Evolutionary conservation across 352 stramenopile species (phyloP).

Genomic region (Phytophthora tubulina): DNA sequence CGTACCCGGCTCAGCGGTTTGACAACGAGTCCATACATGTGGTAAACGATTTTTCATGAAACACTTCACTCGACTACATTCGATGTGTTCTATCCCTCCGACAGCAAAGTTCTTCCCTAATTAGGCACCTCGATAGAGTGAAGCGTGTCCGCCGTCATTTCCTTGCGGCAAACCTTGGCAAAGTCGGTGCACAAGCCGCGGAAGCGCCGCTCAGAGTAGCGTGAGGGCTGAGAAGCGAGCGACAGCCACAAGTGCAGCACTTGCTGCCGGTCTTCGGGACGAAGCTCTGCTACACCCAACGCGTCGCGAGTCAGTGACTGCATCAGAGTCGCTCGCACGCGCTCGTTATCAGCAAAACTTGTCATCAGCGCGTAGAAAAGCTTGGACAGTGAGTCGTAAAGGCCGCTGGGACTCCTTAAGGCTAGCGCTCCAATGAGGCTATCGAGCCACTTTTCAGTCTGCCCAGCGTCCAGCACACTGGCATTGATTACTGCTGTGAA

Average conservation of each 20-base stretch:
- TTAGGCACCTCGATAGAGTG: slow-evolving; percentile 59
- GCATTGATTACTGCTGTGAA: slow-evolving; percentile 62
- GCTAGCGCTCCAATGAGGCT: slow-evolving; percentile 58
- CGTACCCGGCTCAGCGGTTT: neutral
- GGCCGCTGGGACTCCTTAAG: slow-evolving; percentile 59
- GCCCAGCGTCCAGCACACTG: slow-evolving; percentile 50
- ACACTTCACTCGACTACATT: slow-evolving; percentile 14
- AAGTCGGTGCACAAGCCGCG: slow-evolving; percentile 71
- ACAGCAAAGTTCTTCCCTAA: slow-evolving; percentile 19
- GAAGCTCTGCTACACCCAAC: slow-evolving; percentile 53
- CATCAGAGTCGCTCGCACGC: slow-evolving; percentile 41
- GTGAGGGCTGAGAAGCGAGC: slow-evolving; percentile 61
- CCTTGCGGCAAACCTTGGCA: slow-evolving; percentile 81
- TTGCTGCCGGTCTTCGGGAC: slow-evolving; percentile 56
- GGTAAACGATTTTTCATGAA: slow-evolving; percentile 20
- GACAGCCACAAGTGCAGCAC: slow-evolving; percentile 67
- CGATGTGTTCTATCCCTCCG: slow-evolving; percentile 14
- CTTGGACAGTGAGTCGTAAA: slow-evolving; percentile 64
- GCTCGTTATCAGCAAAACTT: slow-evolving; percentile 50
- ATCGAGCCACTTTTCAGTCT: slow-evolving; percentile 65
- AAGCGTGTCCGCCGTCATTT: slow-evolving; percentile 65
- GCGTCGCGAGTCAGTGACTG: slow-evolving; percentile 47
- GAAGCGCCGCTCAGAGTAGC: slow-evolving; percentile 66
- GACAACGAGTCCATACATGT: slow-evolving; percentile 18
- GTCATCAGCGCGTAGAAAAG: slow-evolving; percentile 66